Base-by-base conservation (phyloP, 2,329 filamentous ascomycete species). In the Aspergillus sp. region DNA sequence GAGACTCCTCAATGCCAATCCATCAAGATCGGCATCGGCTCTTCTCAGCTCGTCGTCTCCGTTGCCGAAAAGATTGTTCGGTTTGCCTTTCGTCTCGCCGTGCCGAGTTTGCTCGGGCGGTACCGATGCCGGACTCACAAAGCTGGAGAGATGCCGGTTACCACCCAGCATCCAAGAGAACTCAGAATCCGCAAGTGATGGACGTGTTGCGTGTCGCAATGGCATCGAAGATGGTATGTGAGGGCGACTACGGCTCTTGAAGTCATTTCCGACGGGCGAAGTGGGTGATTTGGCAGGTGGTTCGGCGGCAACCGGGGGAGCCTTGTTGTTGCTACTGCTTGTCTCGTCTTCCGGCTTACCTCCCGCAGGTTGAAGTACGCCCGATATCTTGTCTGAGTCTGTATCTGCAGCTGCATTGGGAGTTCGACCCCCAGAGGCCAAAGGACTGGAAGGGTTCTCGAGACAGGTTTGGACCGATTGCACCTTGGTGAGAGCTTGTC, bases 131-230 rank as follows among this genome's bases (percentile, higher is more conserved):
- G 77, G 76, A 54, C 75, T 77, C 47, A 81, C 78, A 69, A 81
- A 81, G 31, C 73, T 75, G 10, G 77, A 80, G 26, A 78, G 72
- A 54, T 75, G 75, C 47, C 76, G 72, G 58, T 73, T 73, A 50
- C 79, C 76, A 39, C 79, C 80, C 42, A 82, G 72, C 78, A 82
- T 82, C 77, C 80, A 82, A 12, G 80, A 81, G 58, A 81, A 82
- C 24, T 78, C 78, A 18, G 80, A 77, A 53, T 81, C 73, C 39
- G 76, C 73, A 52, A 82, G 64, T 42, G 79, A 77, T 52, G 78
- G 75, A 46, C 80, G 77, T 10, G 69, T 59, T 47, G 54, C 55
- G 50, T 69, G 63, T 49, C 68, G 70, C 36, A 63, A 55, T 24
- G 70, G 63, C 56, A 65, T 67, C 42, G 66, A 60, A 24, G 66